These are phyloP conservation scores for Rhytidiadelphus loreus DNA, from an alignment of 225 moss, liverwort and hornwort genomes.

Conservation along the genomic window DNA sequence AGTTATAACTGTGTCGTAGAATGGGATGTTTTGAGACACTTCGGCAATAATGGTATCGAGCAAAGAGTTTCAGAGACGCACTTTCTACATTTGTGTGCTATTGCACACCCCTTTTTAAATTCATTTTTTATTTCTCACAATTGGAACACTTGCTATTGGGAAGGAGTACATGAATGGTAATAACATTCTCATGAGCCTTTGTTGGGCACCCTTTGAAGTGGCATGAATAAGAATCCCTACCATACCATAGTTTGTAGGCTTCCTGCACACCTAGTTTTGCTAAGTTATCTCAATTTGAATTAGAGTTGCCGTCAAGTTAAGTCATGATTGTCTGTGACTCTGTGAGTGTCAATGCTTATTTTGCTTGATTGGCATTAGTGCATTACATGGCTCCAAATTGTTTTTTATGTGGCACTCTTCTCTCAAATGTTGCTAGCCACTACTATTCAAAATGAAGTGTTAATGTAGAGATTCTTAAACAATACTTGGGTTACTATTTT, in stretches of 20 bases:
- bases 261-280: neutral
- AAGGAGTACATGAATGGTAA: neutral
- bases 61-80: neutral
- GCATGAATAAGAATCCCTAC: neutral
- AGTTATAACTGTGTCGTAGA: neutral
- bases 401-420: no score
- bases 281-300: neutral
- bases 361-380: neutral
- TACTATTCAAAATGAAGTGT: no score
- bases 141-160: neutral
- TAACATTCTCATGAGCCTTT: neutral
- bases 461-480: neutral
- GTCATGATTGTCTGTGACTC: neutral
- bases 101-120: neutral
- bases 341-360: neutral
- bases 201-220: neutral
- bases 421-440: neutral
- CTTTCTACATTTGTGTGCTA: neutral
- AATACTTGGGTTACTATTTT: neutral
- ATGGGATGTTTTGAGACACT: neutral
- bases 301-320: no score
- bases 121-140: neutral
- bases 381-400: neutral
- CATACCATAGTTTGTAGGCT: neutral
- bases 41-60: neutral